phyloP scores from a whole-genome alignment of 2,329 filamentous ascomycete genomes.

The Alternaria atra region DNA sequence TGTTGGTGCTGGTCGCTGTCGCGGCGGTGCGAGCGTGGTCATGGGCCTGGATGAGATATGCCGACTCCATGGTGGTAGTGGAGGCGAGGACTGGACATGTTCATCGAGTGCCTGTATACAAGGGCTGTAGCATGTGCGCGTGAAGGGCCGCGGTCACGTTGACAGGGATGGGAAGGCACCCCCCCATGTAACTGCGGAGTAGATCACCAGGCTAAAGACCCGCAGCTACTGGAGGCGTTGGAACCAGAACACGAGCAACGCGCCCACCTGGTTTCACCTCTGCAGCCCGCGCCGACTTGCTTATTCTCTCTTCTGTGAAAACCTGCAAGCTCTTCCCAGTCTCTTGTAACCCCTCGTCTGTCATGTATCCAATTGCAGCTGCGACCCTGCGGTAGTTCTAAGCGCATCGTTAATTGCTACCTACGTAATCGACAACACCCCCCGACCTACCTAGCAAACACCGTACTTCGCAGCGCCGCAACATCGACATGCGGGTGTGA shows the following conservation, averaged over 20 bases:
- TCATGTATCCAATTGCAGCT: constrained; percentile 4
- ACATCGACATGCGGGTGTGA: constrained; percentile 18
- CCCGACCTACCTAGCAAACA: constrained; percentile 7
- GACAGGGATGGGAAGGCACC: constrained; percentile 11
- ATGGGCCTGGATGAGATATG: constrained; percentile 79
- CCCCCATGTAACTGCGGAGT: constrained; percentile 7
- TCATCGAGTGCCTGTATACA: not conserved
- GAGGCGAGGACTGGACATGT: constrained; percentile 11
- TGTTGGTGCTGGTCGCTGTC: constrained; percentile 71
- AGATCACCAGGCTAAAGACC: constrained; percentile 12
- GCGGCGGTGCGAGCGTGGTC: constrained; percentile 88
- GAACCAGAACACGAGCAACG: constrained; percentile 6
- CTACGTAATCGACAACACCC: constrained; percentile 26
- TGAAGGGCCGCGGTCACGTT: constrained; percentile 11
- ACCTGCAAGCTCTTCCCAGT: not conserved
- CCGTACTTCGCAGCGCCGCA: not conserved
- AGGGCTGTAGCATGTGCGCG: not conserved
- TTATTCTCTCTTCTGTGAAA: not conserved
- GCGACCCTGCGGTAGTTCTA: constrained; percentile 5
- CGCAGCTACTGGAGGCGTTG: constrained; percentile 14
- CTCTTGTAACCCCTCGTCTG: not conserved
- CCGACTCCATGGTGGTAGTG: constrained; percentile 69
- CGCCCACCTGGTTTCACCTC: constrained; percentile 14
- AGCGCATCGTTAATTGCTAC: constrained; percentile 3
- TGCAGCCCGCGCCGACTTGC: constrained; percentile 2